Percentiles rank a stretch among this genome's conserved stretches.
phyloP scores from a whole-genome alignment of 306 rosid genomes.

The Quercus aquifolioides region DNA sequence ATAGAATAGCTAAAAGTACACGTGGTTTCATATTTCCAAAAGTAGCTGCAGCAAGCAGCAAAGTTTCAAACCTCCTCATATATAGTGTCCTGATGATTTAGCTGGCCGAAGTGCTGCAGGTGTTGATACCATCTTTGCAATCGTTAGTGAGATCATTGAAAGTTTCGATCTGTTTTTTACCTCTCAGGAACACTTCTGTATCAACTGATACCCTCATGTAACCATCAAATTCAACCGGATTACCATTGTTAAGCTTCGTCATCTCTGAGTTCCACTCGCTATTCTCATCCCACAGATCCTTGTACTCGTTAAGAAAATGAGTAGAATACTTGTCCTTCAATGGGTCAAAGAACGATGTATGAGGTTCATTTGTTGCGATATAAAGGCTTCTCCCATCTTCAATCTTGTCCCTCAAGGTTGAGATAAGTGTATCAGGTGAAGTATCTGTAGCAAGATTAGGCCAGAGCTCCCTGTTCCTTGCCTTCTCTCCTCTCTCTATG shows the following conservation, averaged over 20 bases:
- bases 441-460: constrained; percentile 91
- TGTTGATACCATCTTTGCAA: constrained; percentile 93
- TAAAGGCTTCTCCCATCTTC: constrained; percentile 86
- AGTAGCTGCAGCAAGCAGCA: constrained; percentile 19
- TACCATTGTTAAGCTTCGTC: constrained; percentile 60
- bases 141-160: constrained; percentile 92
- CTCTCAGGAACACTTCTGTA: constrained; percentile 96
- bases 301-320: constrained; percentile 89
- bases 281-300: constrained; percentile 81
- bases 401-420: constrained; percentile 67
- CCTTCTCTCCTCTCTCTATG: constrained; percentile 93
- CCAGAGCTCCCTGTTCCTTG: constrained; percentile 88
- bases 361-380: constrained; percentile 82
- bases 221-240: constrained; percentile 88
- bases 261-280: constrained; percentile 89
- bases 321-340: constrained; percentile 82
- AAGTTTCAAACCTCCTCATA: constrained; percentile 29
- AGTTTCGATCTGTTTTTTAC: constrained; percentile 91
- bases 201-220: constrained; percentile 95
- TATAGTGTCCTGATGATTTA: constrained; percentile 19
- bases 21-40: constrained; percentile 22
- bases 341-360: constrained; percentile 69
- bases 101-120: constrained; percentile 64
- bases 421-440: constrained; percentile 71
- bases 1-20: constrained; percentile 35